These are phyloP conservation scores for Aspergillus incahuasiensis DNA, from an alignment of 495 filamentous ascomycete species.

Conservation along the genomic window DNA sequence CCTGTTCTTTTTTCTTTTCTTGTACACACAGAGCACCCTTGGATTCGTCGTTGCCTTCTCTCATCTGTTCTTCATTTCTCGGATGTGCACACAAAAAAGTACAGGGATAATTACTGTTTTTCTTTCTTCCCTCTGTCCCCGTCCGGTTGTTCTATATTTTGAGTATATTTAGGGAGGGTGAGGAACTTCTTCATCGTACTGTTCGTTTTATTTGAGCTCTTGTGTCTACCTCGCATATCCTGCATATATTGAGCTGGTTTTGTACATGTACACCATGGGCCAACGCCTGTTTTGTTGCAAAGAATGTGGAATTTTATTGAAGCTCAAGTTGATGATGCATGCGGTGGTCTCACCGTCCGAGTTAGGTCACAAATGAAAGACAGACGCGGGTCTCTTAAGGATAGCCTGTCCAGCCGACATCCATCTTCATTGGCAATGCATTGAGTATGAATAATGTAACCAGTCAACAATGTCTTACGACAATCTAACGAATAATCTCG, in stretches of 20 bases:
- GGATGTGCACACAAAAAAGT: slow-evolving; percentile 11
- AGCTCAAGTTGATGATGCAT: not conserved
- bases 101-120: slow-evolving; percentile 7
- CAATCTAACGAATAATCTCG: slow-evolving; percentile 41
- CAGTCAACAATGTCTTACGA: too few relatives aligned
- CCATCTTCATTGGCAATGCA: not conserved
- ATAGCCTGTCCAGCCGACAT: slow-evolving; percentile 2
- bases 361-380: not conserved
- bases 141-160: slow-evolving; percentile 7
- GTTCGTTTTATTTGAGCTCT: not conserved
- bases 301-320: not conserved
- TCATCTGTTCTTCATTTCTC: not conserved
- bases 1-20: slow-evolving; percentile 14
- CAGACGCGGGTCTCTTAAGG: not conserved
- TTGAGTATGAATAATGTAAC: slow-evolving; percentile 1
- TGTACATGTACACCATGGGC: slow-evolving; percentile 9
- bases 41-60: not conserved
- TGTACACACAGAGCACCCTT: slow-evolving; percentile 4
- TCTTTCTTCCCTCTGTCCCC: not conserved
- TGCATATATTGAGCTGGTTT: slow-evolving; percentile 8
- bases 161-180: slow-evolving; percentile 1
- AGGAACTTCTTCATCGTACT: not conserved
- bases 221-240: slow-evolving; percentile 6
- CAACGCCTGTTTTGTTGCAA: not conserved
- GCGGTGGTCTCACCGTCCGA: not conserved